phyloP scores from a whole-genome alignment of 2,329 filamentous ascomycete species.

The Lecanosticta acicola region DNA sequence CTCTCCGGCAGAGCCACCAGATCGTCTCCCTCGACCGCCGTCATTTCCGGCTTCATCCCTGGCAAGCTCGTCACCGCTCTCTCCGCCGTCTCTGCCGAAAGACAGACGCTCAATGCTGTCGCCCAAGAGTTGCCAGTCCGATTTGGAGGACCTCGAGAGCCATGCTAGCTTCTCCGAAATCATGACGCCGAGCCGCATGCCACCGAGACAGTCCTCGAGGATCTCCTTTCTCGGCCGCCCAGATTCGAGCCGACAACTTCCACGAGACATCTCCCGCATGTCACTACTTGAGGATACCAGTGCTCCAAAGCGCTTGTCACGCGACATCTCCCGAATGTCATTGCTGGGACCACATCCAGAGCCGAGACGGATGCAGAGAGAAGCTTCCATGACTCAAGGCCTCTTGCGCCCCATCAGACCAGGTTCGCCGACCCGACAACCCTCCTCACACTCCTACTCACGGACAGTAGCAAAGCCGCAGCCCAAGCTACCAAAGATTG shows the following conservation, averaged over 20 bases:
- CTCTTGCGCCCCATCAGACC: conserved; percentile 24
- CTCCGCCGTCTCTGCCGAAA: conserved; percentile 6
- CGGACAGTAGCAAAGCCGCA: conserved; percentile 5
- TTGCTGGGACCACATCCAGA: conserved; percentile 7
- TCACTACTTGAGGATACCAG: conserved; percentile 9
- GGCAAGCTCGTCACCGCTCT: conserved; percentile 1
- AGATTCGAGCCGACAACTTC: conserved; percentile 1
- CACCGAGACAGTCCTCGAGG: not conserved
- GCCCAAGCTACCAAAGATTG: conserved; percentile 16
- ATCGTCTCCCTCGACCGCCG: not conserved
- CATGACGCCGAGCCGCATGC: conserved; percentile 21
- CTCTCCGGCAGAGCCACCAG: not conserved
- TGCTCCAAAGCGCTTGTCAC: conserved; percentile 4
- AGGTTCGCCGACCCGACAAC: conserved; percentile 27
- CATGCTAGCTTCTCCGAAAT: conserved; percentile 27
- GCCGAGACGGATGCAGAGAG: conserved; percentile 4
- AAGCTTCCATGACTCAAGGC: conserved; percentile 14
- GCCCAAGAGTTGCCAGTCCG: conserved; percentile 16
- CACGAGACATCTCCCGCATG: conserved; percentile 13
- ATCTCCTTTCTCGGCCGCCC: not conserved
- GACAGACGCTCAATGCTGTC: conserved; percentile 6
- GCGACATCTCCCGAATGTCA: conserved; percentile 17
- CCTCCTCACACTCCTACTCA: conserved; percentile 20
- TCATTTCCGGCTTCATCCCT: not conserved
- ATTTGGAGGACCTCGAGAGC: conserved; percentile 25